A percentile compares a stretch with the other conserved stretches of the same genome.
Evolutionary conservation across 106 monocot genomes (phyloP).

Genomic region (Dactylorhiza incarnata): DNA sequence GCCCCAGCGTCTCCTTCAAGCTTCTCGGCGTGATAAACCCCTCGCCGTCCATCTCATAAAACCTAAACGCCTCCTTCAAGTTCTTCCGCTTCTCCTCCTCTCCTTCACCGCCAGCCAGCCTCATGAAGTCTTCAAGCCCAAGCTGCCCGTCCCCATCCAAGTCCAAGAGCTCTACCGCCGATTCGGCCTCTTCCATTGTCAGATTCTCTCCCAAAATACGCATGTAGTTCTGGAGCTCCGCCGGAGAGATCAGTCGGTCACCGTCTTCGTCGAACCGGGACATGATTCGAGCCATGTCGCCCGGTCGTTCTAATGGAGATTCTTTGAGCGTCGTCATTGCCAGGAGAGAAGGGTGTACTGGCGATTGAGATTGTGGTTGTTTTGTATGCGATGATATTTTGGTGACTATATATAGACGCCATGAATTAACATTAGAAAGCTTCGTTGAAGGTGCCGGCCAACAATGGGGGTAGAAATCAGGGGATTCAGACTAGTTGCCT

Average conservation of each 20-base stretch:
- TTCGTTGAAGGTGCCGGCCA: not conserved
- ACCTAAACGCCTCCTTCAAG: constrained; percentile 22
- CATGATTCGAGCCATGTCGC: constrained; percentile 8
- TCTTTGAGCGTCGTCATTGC: not conserved
- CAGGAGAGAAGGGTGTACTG: too few relatives aligned
- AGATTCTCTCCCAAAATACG: constrained; percentile 6
- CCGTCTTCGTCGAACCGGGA: constrained; percentile 7
- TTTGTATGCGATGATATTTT: not conserved
- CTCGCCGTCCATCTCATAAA: constrained; percentile 18
- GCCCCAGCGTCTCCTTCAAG: constrained; percentile 14
- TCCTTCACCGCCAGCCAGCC: not conserved
- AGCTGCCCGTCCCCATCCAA: constrained; percentile 10
- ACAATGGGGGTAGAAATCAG: not conserved
- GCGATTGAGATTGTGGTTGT: not conserved
- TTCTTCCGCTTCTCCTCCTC: constrained; percentile 11
- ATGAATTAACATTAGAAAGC: not conserved
- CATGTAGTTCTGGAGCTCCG: constrained; percentile 6
- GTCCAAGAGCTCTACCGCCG: not conserved
- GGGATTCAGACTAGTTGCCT: not conserved
- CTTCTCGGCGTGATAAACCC: constrained; percentile 21
- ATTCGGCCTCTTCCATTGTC: not conserved
- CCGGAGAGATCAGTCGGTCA: constrained; percentile 13
- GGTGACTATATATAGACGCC: not conserved
- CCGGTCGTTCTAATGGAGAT: not conserved
- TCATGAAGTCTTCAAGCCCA: constrained; percentile 12